Conservation (phyloP, 1,284 basidiomycete species). For the Ceraceosorus guamensis region DNA sequence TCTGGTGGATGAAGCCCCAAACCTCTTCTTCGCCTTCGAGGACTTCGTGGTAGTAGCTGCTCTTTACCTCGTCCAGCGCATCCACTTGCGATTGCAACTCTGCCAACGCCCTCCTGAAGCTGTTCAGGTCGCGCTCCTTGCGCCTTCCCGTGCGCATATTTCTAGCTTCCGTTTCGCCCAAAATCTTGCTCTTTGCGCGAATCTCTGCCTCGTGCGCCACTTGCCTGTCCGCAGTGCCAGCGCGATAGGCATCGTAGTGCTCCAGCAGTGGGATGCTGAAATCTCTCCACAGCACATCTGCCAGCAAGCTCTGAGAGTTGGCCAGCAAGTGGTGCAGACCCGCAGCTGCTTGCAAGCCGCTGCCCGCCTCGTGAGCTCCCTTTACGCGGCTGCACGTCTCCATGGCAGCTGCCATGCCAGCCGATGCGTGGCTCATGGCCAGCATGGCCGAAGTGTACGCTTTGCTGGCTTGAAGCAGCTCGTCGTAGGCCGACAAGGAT, state of each 20-base stretch:
- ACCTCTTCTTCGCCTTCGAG: constrained; percentile 85
- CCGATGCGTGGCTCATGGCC: constrained; percentile 74
- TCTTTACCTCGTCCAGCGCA: constrained; percentile 72
- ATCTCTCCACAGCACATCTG: constrained; percentile 76
- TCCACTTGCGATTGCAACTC: constrained; percentile 82
- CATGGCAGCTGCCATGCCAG: constrained; percentile 67
- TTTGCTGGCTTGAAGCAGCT: constrained; percentile 72
- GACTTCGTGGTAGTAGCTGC: constrained; percentile 72
- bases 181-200: constrained; percentile 61
- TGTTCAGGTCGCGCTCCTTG: constrained; percentile 59
- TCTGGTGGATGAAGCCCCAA: constrained; percentile 74
- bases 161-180: constrained; percentile 78
- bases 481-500: constrained; percentile 70
- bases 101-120: constrained; percentile 36
- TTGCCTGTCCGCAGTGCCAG: constrained; percentile 56
- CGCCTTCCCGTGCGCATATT: constrained; percentile 65
- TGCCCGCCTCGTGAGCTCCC: constrained; percentile 37
- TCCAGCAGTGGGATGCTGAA: constrained; percentile 82
- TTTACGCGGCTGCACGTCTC: constrained; percentile 43
- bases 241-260: constrained; percentile 72
- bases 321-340: constrained; percentile 85
- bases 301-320: constrained; percentile 85
- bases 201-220: constrained; percentile 26
- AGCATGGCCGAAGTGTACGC: constrained; percentile 76
- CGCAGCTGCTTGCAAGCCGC: constrained; percentile 35